Percentiles rank a stretch among this genome's conserved stretches.
Evolutionary conservation across 2,329 filamentous ascomycete species (phyloP).

Genomic region (Pseudocercospora vitis): DNA sequence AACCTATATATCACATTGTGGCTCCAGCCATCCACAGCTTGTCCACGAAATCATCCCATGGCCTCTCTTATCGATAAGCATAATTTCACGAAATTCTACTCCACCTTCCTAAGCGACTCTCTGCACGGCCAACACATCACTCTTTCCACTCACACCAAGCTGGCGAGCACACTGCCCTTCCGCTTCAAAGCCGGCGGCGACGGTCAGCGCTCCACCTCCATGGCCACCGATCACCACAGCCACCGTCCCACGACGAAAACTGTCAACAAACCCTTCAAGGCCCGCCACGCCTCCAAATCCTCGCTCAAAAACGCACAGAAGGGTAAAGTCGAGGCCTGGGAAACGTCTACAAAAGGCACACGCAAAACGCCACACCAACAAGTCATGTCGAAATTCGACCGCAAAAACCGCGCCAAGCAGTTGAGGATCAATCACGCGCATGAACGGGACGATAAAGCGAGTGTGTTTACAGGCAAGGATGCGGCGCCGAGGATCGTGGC

Average conservation of each 20-base stretch:
- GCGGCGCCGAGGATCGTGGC: slow-evolving; percentile 86
- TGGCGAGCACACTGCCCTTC: slow-evolving; percentile 56
- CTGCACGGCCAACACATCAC: not conserved
- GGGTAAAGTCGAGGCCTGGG: slow-evolving; percentile 73
- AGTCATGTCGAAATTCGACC: slow-evolving; percentile 95
- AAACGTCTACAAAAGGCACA: slow-evolving; percentile 60
- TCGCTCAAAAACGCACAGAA: slow-evolving; percentile 81
- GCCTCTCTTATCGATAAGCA: slow-evolving; percentile 13
- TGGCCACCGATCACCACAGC: slow-evolving; percentile 59
- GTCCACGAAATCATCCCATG: too few species aligned
- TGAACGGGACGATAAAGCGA: slow-evolving; percentile 75
- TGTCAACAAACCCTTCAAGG: slow-evolving; percentile 88
- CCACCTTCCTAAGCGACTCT: not conserved
- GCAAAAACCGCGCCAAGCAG: slow-evolving; percentile 92
- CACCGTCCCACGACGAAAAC: slow-evolving; percentile 91
- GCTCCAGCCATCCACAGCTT: not conserved
- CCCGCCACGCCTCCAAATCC: slow-evolving; percentile 83
- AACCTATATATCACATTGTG: not conserved
- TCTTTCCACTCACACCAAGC: slow-evolving; percentile 12
- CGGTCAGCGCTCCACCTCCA: slow-evolving; percentile 66
- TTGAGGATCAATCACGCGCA: slow-evolving; percentile 78
- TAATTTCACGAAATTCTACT: not conserved
- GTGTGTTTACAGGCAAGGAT: slow-evolving; percentile 81
- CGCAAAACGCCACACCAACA: slow-evolving; percentile 93
- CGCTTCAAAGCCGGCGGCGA: slow-evolving; percentile 77